phyloP scores from a whole-genome alignment of 495 filamentous ascomycete species.

The Darksidea phi region DNA sequence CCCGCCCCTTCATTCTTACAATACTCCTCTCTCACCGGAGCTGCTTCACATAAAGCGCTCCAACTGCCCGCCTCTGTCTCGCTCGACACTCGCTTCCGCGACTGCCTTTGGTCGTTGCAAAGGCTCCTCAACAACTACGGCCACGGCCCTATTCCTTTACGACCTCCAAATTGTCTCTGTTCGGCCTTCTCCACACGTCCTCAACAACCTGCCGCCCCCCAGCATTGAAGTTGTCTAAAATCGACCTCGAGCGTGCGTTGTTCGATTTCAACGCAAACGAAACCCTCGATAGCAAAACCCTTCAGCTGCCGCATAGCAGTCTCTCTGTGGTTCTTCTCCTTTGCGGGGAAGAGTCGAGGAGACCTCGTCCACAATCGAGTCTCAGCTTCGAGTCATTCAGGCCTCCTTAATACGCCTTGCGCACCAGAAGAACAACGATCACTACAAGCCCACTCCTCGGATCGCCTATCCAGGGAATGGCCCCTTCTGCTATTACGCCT shows the following conservation, averaged over 20 bases:
- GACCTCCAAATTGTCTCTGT: constrained; percentile 74
- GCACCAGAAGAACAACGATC: constrained; percentile 9
- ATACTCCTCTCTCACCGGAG: constrained; percentile 1
- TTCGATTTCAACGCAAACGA: constrained; percentile 50
- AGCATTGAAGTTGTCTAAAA: constrained; percentile 52
- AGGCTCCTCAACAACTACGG: constrained; percentile 25
- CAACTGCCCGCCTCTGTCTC: neutral
- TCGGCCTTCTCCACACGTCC: constrained; percentile 58
- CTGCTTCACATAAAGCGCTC: neutral
- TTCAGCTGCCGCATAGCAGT: constrained; percentile 99
- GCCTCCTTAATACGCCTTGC: constrained; percentile 72
- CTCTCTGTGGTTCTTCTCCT: constrained; percentile 96
- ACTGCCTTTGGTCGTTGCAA: constrained; percentile 32
- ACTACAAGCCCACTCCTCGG: constrained; percentile 19
- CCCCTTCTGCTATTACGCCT: constrained; percentile 65
- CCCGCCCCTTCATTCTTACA: neutral
- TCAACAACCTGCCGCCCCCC: constrained; percentile 70
- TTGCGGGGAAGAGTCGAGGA: constrained; percentile 87
- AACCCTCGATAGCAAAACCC: constrained; percentile 55
- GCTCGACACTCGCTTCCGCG: constrained; percentile 4
- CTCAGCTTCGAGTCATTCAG: constrained; percentile 82
- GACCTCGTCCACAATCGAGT: constrained; percentile 74
- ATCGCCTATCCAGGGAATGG: constrained; percentile 59
- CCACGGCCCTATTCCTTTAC: constrained; percentile 23
- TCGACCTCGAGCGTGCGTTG: constrained; percentile 50